Evolutionary conservation across 495 filamentous ascomycete genomes (phyloP).

Genomic region (Penicillium argentinense): DNA sequence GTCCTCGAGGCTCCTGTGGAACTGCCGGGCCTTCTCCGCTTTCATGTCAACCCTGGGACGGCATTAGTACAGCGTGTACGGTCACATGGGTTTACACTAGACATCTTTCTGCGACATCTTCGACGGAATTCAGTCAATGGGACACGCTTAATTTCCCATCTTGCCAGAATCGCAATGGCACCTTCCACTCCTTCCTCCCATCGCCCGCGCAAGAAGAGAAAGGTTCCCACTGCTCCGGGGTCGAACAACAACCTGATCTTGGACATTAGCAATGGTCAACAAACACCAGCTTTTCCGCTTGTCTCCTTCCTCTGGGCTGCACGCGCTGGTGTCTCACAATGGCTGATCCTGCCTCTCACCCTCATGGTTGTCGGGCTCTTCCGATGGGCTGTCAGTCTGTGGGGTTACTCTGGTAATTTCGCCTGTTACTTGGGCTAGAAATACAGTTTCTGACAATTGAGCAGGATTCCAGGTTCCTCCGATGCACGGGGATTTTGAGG

Average conservation of each 20-base stretch:
- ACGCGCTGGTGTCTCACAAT: slow-evolving; percentile 81
- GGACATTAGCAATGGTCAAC: slow-evolving; percentile 37
- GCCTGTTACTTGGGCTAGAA: neutral
- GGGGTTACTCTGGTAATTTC: slow-evolving; percentile 84
- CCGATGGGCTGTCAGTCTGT: slow-evolving; percentile 86
- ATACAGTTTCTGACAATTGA: slow-evolving; percentile 14
- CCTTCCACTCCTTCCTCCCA: slow-evolving; percentile 42
- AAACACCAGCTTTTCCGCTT: slow-evolving; percentile 72
- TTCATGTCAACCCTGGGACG: too few species aligned
- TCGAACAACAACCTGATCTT: slow-evolving; percentile 53
- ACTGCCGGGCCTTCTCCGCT: neutral
- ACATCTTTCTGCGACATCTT: neutral
- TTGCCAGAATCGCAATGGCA: slow-evolving; percentile 27
- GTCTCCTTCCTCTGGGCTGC: slow-evolving; percentile 92
- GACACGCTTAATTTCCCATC: slow-evolving; percentile 9
- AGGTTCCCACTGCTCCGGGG: slow-evolving; percentile 44
- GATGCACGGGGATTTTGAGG: slow-evolving; percentile 96
- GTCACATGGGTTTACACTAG: too few species aligned
- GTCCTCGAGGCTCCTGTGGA: slow-evolving; percentile 2
- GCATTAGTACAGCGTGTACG: too few species aligned
- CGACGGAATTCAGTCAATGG: too few species aligned
- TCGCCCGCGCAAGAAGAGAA: slow-evolving; percentile 62
- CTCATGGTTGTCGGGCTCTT: slow-evolving; percentile 91
- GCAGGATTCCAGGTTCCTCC: slow-evolving; percentile 77
- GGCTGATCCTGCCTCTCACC: slow-evolving; percentile 83